phyloP scores from a whole-genome alignment of 495 filamentous ascomycete species.

The Penicillium parvum region DNA sequence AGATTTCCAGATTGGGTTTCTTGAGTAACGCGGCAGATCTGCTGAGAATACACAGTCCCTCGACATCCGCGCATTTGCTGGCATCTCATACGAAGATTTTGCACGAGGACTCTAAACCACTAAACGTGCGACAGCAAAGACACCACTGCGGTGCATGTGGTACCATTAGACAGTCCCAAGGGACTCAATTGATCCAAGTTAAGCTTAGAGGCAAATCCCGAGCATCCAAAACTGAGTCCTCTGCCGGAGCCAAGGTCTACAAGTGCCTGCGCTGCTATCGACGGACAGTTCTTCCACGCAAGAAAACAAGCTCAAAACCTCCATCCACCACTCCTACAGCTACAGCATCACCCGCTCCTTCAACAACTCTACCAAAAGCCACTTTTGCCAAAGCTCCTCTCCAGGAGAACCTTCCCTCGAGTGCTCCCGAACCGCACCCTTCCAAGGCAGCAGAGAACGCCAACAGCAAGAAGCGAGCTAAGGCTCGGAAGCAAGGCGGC shows the following conservation, averaged over 20 bases:
- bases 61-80: constrained; percentile 47
- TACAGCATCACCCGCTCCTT: constrained; percentile 3
- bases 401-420: background rate
- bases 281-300: constrained; percentile 23
- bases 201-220: constrained; percentile 21
- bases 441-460: constrained; percentile 39
- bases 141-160: constrained; percentile 51
- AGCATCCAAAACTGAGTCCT: constrained; percentile 6
- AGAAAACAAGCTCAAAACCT: constrained; percentile 12
- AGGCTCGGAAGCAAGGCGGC: constrained; percentile 53
- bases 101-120: constrained; percentile 34
- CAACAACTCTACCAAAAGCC: background rate
- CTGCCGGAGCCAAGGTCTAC: constrained; percentile 26
- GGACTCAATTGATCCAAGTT: constrained; percentile 31
- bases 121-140: constrained; percentile 37
- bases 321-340: constrained; percentile 5
- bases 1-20: constrained; percentile 37
- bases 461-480: constrained; percentile 57
- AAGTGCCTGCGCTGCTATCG: constrained; percentile 39
- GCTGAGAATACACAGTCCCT: constrained; percentile 38
- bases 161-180: constrained; percentile 39
- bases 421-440: constrained; percentile 4
- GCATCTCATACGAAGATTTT: constrained; percentile 38
- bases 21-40: constrained; percentile 42
- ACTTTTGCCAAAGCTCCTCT: background rate